phyloP scores from a whole-genome alignment of 306 rosid genomes.

The Vicia villosa region DNA sequence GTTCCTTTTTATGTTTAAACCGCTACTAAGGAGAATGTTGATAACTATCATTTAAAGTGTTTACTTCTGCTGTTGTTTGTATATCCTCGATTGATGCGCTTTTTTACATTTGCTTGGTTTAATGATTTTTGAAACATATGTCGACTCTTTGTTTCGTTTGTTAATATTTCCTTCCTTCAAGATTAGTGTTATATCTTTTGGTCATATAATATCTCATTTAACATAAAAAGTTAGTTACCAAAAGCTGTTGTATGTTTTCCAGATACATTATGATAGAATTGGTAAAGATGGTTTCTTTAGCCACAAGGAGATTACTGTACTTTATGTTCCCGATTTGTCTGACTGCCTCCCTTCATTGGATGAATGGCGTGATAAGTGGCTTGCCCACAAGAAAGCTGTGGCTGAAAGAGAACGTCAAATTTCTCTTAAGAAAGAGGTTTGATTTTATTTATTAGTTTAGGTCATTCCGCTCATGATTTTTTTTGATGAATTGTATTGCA shows the following conservation, averaged over 20 bases:
- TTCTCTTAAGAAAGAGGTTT: constrained; percentile 72
- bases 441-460: constrained; percentile 29
- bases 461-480: neutral
- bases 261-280: constrained; percentile 92
- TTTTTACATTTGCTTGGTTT: constrained; percentile 16
- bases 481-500: constrained; percentile 10
- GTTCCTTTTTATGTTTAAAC: neutral
- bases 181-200: constrained; percentile 4
- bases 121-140: neutral
- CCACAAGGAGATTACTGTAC: constrained; percentile 88
- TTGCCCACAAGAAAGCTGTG: constrained; percentile 77
- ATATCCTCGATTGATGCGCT: neutral
- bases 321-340: constrained; percentile 87
- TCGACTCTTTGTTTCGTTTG: neutral
- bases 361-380: constrained; percentile 87
- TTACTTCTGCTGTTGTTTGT: neutral
- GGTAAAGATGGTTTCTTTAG: constrained; percentile 94
- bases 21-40: neutral
- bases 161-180: neutral
- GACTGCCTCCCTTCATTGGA: constrained; percentile 88
- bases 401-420: constrained; percentile 75
- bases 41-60: neutral
- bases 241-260: constrained; percentile 36
- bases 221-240: constrained; percentile 10
- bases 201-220: neutral